Percentiles rank a stretch among this genome's conserved stretches.
Conservation (phyloP, 83 land plant genomes). For the Picea mariana region DNA sequence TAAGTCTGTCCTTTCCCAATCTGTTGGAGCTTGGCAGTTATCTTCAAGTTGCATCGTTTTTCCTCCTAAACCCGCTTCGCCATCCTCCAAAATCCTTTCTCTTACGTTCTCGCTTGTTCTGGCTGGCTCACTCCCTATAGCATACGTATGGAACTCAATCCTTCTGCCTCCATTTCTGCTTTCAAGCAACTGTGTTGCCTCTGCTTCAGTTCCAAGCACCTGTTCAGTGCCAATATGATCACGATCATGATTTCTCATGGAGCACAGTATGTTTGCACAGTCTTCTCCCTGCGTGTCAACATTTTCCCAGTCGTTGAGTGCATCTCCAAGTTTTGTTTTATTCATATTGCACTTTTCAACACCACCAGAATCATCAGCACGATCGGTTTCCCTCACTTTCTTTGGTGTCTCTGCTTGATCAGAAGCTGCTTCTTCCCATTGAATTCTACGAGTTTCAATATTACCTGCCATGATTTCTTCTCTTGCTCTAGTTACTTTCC, state of each 20-base stretch:
- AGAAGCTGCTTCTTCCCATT: no score
- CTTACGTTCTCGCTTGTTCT: no score
- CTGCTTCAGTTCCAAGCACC: constrained; percentile 52
- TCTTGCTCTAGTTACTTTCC: constrained; percentile 18
- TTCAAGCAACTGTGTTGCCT: constrained; percentile 15
- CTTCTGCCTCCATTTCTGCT: constrained; percentile 7
- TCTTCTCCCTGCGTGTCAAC: constrained; percentile 64
- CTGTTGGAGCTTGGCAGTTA: constrained; percentile 33
- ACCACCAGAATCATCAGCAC: constrained; percentile 38
- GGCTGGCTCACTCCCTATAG: no score
- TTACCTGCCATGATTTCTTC: constrained; percentile 16
- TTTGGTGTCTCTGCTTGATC: constrained; percentile 2
- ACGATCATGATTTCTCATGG: constrained; percentile 24
- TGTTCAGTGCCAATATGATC: constrained; percentile 37
- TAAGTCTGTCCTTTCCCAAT: constrained; percentile 12
- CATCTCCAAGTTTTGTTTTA: constrained; percentile 49
- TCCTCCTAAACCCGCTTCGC: constrained; percentile 31
- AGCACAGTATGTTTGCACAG: constrained; percentile 24
- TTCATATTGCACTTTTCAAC: constrained; percentile 19
- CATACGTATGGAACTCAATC: not conserved
- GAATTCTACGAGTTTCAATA: not conserved
- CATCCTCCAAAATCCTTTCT: constrained; percentile 8
- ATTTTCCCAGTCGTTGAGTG: constrained; percentile 40
- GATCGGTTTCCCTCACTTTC: not conserved
- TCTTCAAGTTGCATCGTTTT: constrained; percentile 65